These are phyloP conservation scores for Leucoagaricus sp. DNA, from an alignment of 1,284 basidiomycete species.

Conservation along the genomic window DNA sequence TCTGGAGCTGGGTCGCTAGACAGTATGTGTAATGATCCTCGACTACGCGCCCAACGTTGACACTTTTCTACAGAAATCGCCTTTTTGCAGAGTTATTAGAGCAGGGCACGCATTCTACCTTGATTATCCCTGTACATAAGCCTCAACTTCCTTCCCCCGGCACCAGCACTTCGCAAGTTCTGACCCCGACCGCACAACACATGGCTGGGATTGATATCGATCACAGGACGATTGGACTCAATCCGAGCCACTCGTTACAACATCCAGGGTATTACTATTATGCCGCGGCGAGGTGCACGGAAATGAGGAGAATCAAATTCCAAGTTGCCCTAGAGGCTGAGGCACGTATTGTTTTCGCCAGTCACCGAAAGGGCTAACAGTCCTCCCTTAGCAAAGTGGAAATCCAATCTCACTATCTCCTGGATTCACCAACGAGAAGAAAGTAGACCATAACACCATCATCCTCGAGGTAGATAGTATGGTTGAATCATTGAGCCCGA, in stretches of 20 bases:
- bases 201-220: conserved; percentile 40
- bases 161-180: conserved; percentile 23
- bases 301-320: conserved; percentile 71
- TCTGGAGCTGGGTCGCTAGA: conserved; percentile 94
- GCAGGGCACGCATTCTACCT: conserved; percentile 68
- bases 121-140: conserved; percentile 64
- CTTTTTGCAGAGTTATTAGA: conserved; percentile 88
- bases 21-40: conserved; percentile 61
- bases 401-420: conserved; percentile 43
- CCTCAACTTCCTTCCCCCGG: conserved; percentile 36
- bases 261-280: conserved; percentile 93
- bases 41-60: neutral
- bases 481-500: neutral
- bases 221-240: conserved; percentile 53
- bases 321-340: conserved; percentile 60
- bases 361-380: neutral
- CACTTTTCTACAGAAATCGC: conserved; percentile 59
- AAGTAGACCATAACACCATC: conserved; percentile 82
- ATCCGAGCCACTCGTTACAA: conserved; percentile 75
- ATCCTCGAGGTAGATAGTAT: conserved; percentile 71
- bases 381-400: conserved; percentile 25
- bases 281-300: conserved; percentile 82
- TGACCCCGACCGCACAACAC: conserved; percentile 29
- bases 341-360: conserved; percentile 34
- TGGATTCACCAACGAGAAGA: conserved; percentile 83